Base-by-base conservation (phyloP, 176 grass and related monocot genomes). In the Aegilops umbellulata region DNA sequence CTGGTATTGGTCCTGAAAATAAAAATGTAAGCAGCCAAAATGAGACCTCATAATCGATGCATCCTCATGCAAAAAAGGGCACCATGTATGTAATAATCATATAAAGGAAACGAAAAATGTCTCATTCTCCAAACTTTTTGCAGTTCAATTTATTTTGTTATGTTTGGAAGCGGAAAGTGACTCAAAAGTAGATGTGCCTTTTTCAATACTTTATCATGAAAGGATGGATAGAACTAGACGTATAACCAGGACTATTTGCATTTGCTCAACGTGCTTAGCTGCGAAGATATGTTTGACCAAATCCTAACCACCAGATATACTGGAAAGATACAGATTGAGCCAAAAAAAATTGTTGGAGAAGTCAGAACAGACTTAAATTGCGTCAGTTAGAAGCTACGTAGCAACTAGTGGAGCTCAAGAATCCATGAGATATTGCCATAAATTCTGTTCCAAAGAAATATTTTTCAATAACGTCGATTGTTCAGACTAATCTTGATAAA, bases 251-350 rank as follows among this genome's bases (percentile, higher is more conserved):
- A 74, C 7, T 75, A 66, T 26, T 57, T 60, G 20, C 25, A 66
- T 74, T 82, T 83, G 23, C 19, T 19, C 70, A 82, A 87, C 31
- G 44, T 74, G 70, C 30, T 51, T 81, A 70, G 27, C 60, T 47
- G 62, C 55, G 69, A 85, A 87, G 31, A 17, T 47, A 75, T 53
- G 85, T 70, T 70, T 85, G 82, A 81, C 63, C 81, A 76, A 77
- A 91, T 85, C 77, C 13, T 71, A 88, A 71, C 81, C 60, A 91
- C 77, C 69, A 32, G 77, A 81, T 64, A 91, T 76, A 81, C 75
- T 47, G 51, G 51, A 69, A 80, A 87, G 27, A 8, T 86, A 84
- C 22, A 69, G 16, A 11, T 49, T 64, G n/a, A 23, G 19, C 10
- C 19, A 44, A 34, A 69, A 4, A 68, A 4, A 38, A 66, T 64